Percentiles rank a stretch among this genome's conserved stretches.
phyloP scores from a whole-genome alignment of 371 early-diverging fungal genomes.

The Mortierella sp. region DNA sequence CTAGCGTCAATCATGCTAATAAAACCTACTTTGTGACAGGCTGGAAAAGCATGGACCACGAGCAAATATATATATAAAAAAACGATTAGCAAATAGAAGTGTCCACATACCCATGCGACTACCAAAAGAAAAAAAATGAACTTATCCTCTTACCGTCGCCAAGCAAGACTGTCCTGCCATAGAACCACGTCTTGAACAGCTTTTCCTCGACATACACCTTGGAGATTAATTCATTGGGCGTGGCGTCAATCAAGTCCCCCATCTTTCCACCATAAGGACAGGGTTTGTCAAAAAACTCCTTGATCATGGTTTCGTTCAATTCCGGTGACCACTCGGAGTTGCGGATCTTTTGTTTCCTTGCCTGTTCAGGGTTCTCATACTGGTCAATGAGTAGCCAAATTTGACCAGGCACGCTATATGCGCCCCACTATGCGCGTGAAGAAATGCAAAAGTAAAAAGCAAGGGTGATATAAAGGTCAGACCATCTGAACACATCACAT shows the following conservation, averaged over 20 bases:
- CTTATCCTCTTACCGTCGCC: slow-evolving; percentile 24
- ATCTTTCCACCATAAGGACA: background rate
- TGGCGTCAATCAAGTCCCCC: slow-evolving; percentile 25
- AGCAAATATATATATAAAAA: background rate
- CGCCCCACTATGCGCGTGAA: slow-evolving; percentile 27
- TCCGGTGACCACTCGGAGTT: slow-evolving; percentile 25
- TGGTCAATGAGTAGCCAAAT: slow-evolving; percentile 30
- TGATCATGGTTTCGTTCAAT: slow-evolving; percentile 1
- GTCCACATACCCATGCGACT: background rate
- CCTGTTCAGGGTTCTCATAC: background rate
- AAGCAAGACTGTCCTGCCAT: slow-evolving; percentile 26
- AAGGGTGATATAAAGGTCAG: background rate
- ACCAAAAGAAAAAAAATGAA: background rate
- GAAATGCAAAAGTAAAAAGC: background rate
- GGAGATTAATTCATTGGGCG: slow-evolving; percentile 22
- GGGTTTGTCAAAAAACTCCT: slow-evolving; percentile 8
- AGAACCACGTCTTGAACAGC: slow-evolving; percentile 39
- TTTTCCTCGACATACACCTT: slow-evolving; percentile 35
- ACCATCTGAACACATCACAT: no score
- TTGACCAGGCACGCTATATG: slow-evolving; percentile 14
- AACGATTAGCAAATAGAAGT: background rate
- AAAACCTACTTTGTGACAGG: background rate
- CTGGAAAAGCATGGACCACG: background rate
- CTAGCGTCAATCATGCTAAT: background rate
- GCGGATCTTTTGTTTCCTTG: slow-evolving; percentile 8